Conservation (phyloP, 2,329 filamentous ascomycete species). For the Ophiocordyceps australis region DNA sequence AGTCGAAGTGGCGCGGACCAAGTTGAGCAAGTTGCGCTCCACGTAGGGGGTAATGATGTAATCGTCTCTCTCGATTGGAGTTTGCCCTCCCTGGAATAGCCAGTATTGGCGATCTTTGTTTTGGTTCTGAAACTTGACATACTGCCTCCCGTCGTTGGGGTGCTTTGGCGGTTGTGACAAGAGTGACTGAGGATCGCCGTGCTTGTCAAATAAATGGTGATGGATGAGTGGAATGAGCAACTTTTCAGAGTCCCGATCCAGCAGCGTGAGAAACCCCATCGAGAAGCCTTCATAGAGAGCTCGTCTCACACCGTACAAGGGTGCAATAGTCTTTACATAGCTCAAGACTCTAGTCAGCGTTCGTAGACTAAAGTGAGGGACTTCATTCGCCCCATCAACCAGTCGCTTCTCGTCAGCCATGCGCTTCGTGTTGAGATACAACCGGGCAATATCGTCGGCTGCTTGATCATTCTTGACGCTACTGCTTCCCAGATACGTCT, state of each 20-base stretch:
- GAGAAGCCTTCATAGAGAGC: slow-evolving; percentile 90
- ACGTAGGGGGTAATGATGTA: slow-evolving; percentile 97
- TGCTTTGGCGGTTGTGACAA: slow-evolving; percentile 62
- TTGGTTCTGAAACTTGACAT: slow-evolving; percentile 60
- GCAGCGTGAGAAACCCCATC: slow-evolving; percentile 90
- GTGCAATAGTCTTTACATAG: slow-evolving; percentile 72
- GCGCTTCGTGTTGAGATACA: slow-evolving; percentile 78
- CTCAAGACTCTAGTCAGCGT: slow-evolving; percentile 80
- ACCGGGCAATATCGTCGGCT: slow-evolving; percentile 61
- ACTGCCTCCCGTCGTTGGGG: slow-evolving; percentile 57
- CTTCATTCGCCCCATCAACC: slow-evolving; percentile 82
- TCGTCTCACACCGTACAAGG: slow-evolving; percentile 68
- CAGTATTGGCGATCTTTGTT: slow-evolving; percentile 61
- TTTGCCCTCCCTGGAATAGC: slow-evolving; percentile 57
- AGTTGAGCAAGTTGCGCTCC: slow-evolving; percentile 81
- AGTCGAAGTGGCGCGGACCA: slow-evolving; percentile 86
- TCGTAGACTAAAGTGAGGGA: slow-evolving; percentile 90
- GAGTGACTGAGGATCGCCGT: slow-evolving; percentile 49
- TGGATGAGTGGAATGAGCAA: slow-evolving; percentile 65
- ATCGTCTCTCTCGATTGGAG: slow-evolving; percentile 53
- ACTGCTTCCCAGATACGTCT: slow-evolving; percentile 63
- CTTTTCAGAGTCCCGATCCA: slow-evolving; percentile 67
- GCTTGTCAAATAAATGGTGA: slow-evolving; percentile 57
- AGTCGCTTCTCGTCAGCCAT: slow-evolving; percentile 67
- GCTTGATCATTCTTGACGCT: slow-evolving; percentile 55